phyloP scores from a whole-genome alignment of 495 filamentous ascomycete species.

The Penicillium psychrofluorescens region DNA sequence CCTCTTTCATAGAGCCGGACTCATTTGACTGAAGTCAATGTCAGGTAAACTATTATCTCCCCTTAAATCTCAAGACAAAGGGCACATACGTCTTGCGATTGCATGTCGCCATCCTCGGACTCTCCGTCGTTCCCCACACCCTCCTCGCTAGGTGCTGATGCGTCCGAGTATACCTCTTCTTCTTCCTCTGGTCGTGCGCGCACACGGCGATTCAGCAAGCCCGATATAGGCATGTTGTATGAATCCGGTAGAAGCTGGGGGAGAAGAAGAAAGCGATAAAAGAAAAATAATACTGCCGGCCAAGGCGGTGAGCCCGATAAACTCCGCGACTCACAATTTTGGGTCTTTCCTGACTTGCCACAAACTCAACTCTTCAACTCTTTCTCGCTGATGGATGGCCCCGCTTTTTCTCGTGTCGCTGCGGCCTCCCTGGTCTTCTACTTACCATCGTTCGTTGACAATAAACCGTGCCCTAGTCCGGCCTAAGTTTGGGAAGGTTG shows the following conservation, averaged over 20 bases:
- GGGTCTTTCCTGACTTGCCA: no score
- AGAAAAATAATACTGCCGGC: constrained; percentile 19
- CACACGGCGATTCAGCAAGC: constrained; percentile 52
- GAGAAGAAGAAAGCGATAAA: constrained; percentile 1
- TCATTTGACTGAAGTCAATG: not conserved
- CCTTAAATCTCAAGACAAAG: no score
- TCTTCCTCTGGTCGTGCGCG: constrained; percentile 51
- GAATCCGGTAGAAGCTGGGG: not conserved
- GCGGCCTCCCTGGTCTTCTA: no score
- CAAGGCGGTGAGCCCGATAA: constrained; percentile 19
- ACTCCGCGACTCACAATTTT: constrained; percentile 15
- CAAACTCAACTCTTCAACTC: no score
- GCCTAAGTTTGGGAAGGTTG: no score
- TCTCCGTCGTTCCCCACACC: constrained; percentile 19
- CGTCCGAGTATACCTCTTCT: constrained; percentile 33
- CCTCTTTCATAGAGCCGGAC: constrained; percentile 5
- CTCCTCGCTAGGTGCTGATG: constrained; percentile 16
- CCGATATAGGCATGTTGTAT: constrained; percentile 36
- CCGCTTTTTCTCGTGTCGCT: no score
- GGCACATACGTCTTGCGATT: constrained; percentile 5
- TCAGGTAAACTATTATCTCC: no score
- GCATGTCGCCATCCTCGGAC: constrained; percentile 7
- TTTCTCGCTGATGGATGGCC: no score
- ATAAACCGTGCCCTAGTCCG: no score
- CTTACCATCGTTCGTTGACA: no score